Conservation (phyloP, 345 rosid genomes). For the Ceriops zippeliana region DNA sequence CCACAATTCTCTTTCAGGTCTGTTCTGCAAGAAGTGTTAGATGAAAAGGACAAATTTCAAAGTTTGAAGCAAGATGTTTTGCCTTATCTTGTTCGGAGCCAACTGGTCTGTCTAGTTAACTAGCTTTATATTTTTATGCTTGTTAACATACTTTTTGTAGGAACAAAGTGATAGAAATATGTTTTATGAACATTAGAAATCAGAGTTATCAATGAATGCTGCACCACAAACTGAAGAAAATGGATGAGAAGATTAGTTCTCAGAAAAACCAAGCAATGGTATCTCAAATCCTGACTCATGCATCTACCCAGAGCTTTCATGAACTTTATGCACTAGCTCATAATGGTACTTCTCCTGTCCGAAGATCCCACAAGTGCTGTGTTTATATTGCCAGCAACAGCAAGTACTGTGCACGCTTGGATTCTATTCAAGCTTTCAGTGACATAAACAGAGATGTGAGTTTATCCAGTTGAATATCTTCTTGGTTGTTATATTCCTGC, state of each 20-base stretch:
- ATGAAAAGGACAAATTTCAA: conserved; percentile 61
- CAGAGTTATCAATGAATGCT: conserved; percentile 49
- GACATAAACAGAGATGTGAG: conserved; percentile 96
- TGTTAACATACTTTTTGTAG: not conserved
- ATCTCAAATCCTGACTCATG: conserved; percentile 65
- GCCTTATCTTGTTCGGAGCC: conserved; percentile 88
- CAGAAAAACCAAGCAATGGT: conserved; percentile 49
- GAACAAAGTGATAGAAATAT: conserved; percentile 11
- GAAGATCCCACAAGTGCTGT: conserved; percentile 82
- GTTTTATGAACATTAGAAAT: conserved; percentile 43
- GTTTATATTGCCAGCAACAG: conserved; percentile 73
- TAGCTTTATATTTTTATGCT: conserved; percentile 11
- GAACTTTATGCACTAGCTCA: conserved; percentile 42
- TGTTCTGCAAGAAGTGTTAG: conserved; percentile 69
- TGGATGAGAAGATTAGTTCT: conserved; percentile 52
- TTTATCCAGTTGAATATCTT: conserved; percentile 3
- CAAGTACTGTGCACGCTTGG: conserved; percentile 69
- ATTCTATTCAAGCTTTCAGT: conserved; percentile 86
- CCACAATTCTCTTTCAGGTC: conserved; percentile 41
- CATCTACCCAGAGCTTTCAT: conserved; percentile 72
- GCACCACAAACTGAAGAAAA: conserved; percentile 59
- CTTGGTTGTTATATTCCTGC: not conserved
- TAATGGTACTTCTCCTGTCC: conserved; percentile 37
- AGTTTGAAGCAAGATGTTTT: conserved; percentile 82
- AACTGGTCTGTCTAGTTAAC: conserved; percentile 68